Conservation (phyloP, 2,329 filamentous ascomycete genomes). For the Tolypocladium paradoxum region DNA sequence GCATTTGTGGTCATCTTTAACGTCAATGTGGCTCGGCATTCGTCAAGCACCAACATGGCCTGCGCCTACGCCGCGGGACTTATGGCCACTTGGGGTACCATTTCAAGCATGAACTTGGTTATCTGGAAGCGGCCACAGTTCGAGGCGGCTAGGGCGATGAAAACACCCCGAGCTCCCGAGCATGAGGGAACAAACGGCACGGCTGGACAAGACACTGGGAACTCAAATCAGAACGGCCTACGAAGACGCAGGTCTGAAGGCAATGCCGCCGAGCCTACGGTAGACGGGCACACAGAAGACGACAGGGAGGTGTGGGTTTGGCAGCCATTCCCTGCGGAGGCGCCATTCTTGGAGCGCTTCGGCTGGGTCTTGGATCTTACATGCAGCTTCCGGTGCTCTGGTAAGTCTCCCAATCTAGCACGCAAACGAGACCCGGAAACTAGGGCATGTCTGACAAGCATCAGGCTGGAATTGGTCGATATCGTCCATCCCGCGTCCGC, state of each 20-base stretch:
- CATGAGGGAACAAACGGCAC: neutral
- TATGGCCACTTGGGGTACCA: constrained; percentile 36
- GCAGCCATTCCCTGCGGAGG: constrained; percentile 45
- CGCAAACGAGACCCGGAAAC: too few species aligned
- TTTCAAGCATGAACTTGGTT: constrained; percentile 38
- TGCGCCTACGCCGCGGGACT: constrained; percentile 40
- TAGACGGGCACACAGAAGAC: neutral
- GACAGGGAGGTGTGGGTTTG: constrained; percentile 42
- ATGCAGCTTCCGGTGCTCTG: constrained; percentile 41
- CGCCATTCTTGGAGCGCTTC: constrained; percentile 36
- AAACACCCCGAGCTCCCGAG: constrained; percentile 4
- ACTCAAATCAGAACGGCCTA: constrained; percentile 4
- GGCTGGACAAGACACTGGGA: neutral
- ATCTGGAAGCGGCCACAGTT: constrained; percentile 46
- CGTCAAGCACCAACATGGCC: constrained; percentile 41
- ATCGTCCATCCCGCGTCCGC: constrained; percentile 36
- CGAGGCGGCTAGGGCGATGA: constrained; percentile 40
- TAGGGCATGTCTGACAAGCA: neutral
- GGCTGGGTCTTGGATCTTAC: constrained; percentile 47
- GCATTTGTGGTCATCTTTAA: constrained; percentile 32
- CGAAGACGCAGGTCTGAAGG: constrained; percentile 8
- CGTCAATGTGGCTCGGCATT: constrained; percentile 25
- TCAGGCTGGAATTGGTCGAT: constrained; percentile 49
- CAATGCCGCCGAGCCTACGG: neutral
- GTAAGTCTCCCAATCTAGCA: constrained; percentile 21